Base-by-base conservation (phyloP, 345 rosid species). In the Linum trigynum region DNA sequence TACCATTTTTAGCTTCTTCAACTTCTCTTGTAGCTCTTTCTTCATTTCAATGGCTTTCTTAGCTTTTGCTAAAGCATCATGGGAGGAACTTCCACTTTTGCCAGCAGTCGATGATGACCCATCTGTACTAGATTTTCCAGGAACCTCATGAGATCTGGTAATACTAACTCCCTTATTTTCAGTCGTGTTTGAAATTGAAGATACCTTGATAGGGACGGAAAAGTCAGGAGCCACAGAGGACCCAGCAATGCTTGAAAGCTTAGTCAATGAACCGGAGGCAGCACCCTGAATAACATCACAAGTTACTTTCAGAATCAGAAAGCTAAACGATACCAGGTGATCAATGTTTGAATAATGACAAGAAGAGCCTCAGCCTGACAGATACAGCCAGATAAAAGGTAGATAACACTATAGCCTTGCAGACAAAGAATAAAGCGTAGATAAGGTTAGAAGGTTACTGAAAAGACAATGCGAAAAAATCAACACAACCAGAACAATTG, bases 91-190 rank as follows among this genome's bases (percentile, higher is more conserved):
- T 73, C 83, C 86, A 80, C 78, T 81, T 82, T 85, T 86, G 66
- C 90, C 96, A 78, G 90, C 89, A 59, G 78, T 70, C 67, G 94
- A 77, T 41, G 94, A 73, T 71, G 86, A 39, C 80, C 92, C 96
- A 94, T 90, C 97, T 90, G 99, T 94, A 94, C 99, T 94, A 85
- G 95, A 86, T 79, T 86, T 91, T 86, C 96, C 99, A 90, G 84
- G 88, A 94, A 94, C 99, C 99, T 88, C 96, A 90, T 94, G 96
- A 94, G 95, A 88, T 77, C 97, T 79, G 94, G 84, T 79, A 85
- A 85, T 77, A 94, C 89, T 90, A 86, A 85, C 94, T 85, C 89
- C 98, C 90, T 82, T 90, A 94, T 94, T 94, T 90, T 94, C 92
- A 94, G 86, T 87, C 81, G 80, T 86, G 85, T 90, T 86, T 84